Conservation (phyloP, 495 filamentous ascomycete species). For the Tuber calosporum region DNA sequence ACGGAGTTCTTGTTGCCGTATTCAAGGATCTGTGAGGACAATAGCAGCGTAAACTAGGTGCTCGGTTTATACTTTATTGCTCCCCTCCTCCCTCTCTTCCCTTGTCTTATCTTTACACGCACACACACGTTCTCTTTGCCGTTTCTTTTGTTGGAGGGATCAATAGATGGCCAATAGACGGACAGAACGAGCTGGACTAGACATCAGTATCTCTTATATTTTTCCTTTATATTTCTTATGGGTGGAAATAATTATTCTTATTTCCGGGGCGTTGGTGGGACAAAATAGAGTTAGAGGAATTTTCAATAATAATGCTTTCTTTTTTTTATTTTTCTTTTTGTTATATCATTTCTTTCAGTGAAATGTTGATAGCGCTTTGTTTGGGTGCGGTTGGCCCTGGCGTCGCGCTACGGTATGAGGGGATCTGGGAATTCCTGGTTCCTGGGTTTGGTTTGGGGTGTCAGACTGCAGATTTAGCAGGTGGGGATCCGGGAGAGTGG, state of each 20-base stretch:
- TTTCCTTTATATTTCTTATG: background rate
- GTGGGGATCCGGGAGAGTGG: background rate
- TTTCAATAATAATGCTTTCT: background rate
- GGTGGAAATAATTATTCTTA: background rate
- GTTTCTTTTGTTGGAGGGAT: background rate
- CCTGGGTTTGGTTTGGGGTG: background rate
- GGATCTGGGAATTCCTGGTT: background rate
- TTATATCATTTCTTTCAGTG: background rate
- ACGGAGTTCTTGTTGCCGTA: conserved; percentile 39
- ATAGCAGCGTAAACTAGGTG: background rate
- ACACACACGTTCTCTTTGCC: background rate
- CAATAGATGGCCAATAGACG: background rate
- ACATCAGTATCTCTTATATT: background rate
- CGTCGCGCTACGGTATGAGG: background rate
- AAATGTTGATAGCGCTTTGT: background rate
- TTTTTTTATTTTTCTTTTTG: too few species aligned
- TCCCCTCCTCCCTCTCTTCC: background rate
- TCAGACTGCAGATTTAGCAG: background rate
- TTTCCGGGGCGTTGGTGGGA: background rate
- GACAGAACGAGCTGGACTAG: background rate
- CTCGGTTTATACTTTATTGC: background rate
- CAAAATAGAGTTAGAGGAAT: conserved; percentile 3
- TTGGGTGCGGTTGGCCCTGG: background rate
- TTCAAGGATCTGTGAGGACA: conserved; percentile 22
- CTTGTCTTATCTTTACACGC: too few species aligned